Evolutionary conservation across 805 yeast genomes (phyloP), one percentile per base, ranked within the genome.

Genomic region (Candida wancherniae): DNA sequence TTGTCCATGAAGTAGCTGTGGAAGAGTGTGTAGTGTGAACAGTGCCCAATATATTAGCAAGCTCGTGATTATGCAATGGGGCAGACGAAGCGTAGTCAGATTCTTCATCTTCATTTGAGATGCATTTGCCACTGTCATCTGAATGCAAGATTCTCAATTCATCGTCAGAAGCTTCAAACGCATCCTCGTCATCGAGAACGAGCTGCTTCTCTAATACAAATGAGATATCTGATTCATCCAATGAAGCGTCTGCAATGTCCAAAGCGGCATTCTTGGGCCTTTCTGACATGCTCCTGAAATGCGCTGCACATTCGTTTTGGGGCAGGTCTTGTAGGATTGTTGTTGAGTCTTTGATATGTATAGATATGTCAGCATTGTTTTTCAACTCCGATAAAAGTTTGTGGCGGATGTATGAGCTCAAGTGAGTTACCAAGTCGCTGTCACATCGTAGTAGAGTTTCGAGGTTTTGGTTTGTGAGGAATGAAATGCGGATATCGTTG

Each of bases 381-480:
- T 37, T 30, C 22, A 39, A 29, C 19, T 50, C 50, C 4, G 28
- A 24, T 9, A 36, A 25, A 17, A 54, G 47, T 32, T 36, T 37
- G 8, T 28, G 33, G 19, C 38, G 40, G 9, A 61, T 55, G 29
- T 63, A 64, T 6, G 35, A 22, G 23, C 50, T 53, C 19, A 63
- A 48, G 22, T 50, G 51, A 4, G 37, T 43, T 4, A 54, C 25
- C 9, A 60, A 43, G 9, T 44, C 39, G n/a, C 39, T 40, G 23
- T 58, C 62, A 32, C 59, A 51, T 9, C 46, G 34, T n/a, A 51
- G 33, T 11, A 61, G 39, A 5, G 61, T 38, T 3, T 52, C 47
- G 37, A 51, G 54, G 28, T 42, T 47, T 22, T 58, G 61, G 36
- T 61, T 62, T n/a, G 56, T 45, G 16, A 48, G 28, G 29, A 61